Percentiles rank a stretch among this genome's conserved stretches.
Conservation (phyloP, 2,329 filamentous ascomycete genomes). For the Zymoseptoria passerinii region DNA sequence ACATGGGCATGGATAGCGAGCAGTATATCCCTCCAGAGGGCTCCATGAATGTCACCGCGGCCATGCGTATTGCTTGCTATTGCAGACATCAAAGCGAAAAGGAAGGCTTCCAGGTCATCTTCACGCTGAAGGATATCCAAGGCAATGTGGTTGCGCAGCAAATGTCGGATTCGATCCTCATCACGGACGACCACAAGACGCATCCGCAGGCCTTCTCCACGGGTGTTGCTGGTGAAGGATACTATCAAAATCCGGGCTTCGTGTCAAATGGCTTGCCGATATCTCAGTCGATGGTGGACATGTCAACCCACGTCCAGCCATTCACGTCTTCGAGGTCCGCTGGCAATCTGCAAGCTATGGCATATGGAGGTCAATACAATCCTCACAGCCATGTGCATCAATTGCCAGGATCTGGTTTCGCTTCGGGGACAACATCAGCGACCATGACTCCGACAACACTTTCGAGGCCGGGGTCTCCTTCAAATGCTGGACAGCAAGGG, state of each 20-base stretch:
- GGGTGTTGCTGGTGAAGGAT: slow-evolving; percentile 19
- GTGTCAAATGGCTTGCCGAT: slow-evolving; percentile 27
- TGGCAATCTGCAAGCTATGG: slow-evolving; percentile 54
- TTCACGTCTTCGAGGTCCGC: slow-evolving; percentile 54
- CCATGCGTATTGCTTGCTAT: slow-evolving; percentile 96
- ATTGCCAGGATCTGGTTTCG: slow-evolving; percentile 22
- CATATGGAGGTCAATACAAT: slow-evolving; percentile 26
- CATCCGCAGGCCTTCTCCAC: slow-evolving; percentile 38
- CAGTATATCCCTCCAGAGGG: slow-evolving; percentile 40
- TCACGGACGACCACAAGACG: slow-evolving; percentile 96
- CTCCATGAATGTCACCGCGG: slow-evolving; percentile 70
- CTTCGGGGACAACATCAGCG: slow-evolving; percentile 34
- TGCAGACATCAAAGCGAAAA: slow-evolving; percentile 94
- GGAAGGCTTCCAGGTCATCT: slow-evolving; percentile 84
- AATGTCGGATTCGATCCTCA: slow-evolving; percentile 84
- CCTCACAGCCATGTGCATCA: slow-evolving; percentile 30
- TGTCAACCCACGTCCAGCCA: slow-evolving; percentile 32
- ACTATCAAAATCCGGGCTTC: slow-evolving; percentile 20
- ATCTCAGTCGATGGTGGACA: slow-evolving; percentile 33
- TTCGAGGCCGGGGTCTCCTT: slow-evolving; percentile 66
- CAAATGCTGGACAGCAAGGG: slow-evolving; percentile 47
- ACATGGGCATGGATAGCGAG: slow-evolving; percentile 14
- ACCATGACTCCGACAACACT: slow-evolving; percentile 52
- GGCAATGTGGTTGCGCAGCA: slow-evolving; percentile 73
- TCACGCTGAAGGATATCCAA: slow-evolving; percentile 78